Evolutionary conservation across 2,329 filamentous ascomycete species (phyloP).

Genomic region (Phyllachora maydis): DNA sequence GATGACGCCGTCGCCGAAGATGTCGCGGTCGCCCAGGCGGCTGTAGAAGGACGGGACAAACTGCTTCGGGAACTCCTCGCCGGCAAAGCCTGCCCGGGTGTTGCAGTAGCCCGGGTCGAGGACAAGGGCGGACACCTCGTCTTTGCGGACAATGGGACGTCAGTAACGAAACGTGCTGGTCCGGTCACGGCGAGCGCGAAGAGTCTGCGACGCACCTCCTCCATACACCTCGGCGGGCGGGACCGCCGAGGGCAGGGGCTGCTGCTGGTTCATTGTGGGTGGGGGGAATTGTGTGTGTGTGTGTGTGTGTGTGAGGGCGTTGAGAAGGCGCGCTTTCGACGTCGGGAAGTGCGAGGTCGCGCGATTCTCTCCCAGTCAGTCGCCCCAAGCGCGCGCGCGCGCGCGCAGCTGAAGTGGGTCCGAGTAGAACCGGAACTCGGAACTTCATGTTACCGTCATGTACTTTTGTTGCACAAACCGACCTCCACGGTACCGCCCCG

Average conservation of each 20-base stretch:
- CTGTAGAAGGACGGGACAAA: slow-evolving; percentile 85
- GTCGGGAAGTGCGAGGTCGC: too few species aligned
- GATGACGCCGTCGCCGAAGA: slow-evolving; percentile 85
- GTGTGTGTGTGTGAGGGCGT: too few species aligned
- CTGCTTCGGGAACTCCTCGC: slow-evolving; percentile 91
- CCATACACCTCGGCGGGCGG: slow-evolving; percentile 43
- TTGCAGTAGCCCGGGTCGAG: slow-evolving; percentile 87
- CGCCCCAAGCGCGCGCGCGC: too few species aligned
- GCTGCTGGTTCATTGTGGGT: slow-evolving; percentile 17
- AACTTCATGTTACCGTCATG: not conserved
- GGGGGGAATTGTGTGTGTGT: too few species aligned
- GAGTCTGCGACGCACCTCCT: slow-evolving; percentile 24
- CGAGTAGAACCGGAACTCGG: too few species aligned
- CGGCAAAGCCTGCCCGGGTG: slow-evolving; percentile 86
- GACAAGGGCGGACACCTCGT: slow-evolving; percentile 93
- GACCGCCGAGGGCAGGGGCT: slow-evolving; percentile 27
- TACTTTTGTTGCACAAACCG: slow-evolving; percentile 1
- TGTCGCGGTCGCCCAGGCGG: slow-evolving; percentile 29
- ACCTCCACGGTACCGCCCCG: too few species aligned
- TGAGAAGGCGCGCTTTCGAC: too few species aligned
- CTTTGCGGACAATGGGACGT: slow-evolving; percentile 23
- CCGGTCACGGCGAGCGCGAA: slow-evolving; percentile 1
- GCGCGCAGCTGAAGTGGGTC: too few species aligned
- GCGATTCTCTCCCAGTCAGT: too few species aligned
- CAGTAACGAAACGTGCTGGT: slow-evolving; percentile 1